Base-by-base conservation (phyloP, 164 flowering plant species). In the Tetrastigma voinierianum region DNA sequence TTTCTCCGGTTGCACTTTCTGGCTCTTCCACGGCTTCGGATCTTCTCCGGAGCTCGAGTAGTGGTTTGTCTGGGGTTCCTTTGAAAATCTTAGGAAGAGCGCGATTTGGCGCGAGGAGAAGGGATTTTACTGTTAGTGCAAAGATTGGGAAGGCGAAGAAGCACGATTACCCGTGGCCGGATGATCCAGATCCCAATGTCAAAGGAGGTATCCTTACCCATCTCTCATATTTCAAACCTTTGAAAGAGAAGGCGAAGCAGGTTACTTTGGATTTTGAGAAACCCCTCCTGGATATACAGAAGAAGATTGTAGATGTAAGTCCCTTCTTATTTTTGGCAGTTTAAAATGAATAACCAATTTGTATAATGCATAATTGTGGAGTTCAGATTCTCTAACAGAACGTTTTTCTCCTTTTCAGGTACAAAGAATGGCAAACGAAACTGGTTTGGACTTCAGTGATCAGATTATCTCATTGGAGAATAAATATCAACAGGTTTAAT, bases 391-490 rank as follows among this genome's bases (percentile, higher is more conserved):
- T 7, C 40, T 32, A 32, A 32, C 40, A 32, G 3, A 32, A 32
- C 3, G 6, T 32, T 32, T 32, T 32, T 32, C n/a, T n/a, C 40
- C 40, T 32, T 13, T 71, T 62, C 80, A 94, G 98, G 87, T 94
- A 47, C 72, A 85, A 57, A 91, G 85, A 75, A 94, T 91, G 98
- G 96, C 96, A 4, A 68, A 77, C 66, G 96, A 94, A 68, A 95
- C 98, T 65, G 97, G 96, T 25, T 70, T 95, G 65, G 97, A 95
- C 68, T 90, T 95, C 84, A 86, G 77, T 74, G 94, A 92, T 68
- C 95, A 90, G 78, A 90, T 95, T 74, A 46, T 69, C 44, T 77
- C 80, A 10, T 71, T 90, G 70, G 96, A 95, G 81, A 85, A 76
- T 58, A 95, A 92, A 73, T 90, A 90, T 70, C 86, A 86, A 23